phyloP scores from a whole-genome alignment of 73 alveolate genomes.

The Diophrys sp. region DNA sequence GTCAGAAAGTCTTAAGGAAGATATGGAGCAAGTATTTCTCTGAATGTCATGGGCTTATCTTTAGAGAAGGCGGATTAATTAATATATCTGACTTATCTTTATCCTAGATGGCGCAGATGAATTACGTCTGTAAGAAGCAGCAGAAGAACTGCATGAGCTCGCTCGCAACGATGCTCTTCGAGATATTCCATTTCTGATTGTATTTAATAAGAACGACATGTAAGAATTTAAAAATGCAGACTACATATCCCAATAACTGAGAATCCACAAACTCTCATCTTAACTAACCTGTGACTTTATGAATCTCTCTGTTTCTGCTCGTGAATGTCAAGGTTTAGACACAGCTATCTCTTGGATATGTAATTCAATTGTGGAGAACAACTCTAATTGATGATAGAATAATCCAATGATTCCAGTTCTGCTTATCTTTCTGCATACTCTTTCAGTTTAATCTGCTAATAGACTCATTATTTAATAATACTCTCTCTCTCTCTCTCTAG shows the following conservation, averaged over 20 bases:
- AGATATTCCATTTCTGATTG: conserved; percentile 27
- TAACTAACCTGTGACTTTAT: conserved; percentile 8
- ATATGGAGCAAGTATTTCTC: conserved; percentile 51
- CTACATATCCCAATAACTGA: not conserved
- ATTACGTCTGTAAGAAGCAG: conserved; percentile 37
- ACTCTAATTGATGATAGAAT: too few relatives aligned
- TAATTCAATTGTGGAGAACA: not conserved
- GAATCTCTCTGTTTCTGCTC: not conserved
- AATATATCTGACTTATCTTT: conserved; percentile 13
- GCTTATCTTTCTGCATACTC: not conserved
- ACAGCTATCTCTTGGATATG: not conserved
- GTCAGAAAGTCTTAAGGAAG: conserved; percentile 46
- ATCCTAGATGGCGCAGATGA: conserved; percentile 62
- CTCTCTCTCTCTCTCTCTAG: too few relatives aligned
- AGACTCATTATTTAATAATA: too few relatives aligned
- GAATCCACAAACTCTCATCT: conserved; percentile 15
- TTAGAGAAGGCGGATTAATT: not conserved
- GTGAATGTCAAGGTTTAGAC: not conserved
- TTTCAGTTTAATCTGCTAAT: not conserved
- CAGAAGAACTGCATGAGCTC: conserved; percentile 31
- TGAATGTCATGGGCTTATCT: conserved; percentile 33
- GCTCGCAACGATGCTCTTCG: conserved; percentile 9
- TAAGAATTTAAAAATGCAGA: not conserved
- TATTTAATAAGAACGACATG: conserved; percentile 27
- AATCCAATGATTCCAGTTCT: too few relatives aligned